phyloP scores from a whole-genome alignment of 805 yeast genomes.

The Diddensiella caesifluorescens region DNA sequence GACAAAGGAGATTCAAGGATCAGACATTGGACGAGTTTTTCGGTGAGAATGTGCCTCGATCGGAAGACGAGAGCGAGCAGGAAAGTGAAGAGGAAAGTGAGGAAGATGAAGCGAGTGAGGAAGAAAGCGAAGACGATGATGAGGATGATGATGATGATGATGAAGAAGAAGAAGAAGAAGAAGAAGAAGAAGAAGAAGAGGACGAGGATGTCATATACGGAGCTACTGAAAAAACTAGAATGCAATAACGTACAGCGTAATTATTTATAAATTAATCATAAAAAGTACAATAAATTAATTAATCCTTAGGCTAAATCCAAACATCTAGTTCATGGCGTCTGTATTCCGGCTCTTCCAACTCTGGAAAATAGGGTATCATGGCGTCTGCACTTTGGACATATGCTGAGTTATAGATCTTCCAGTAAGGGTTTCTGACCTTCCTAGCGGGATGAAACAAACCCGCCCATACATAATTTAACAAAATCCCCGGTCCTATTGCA shows the following conservation, averaged over 20 bases:
- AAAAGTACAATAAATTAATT: constrained; percentile 4
- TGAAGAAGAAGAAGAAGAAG: constrained; percentile 27
- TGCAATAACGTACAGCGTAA: neutral
- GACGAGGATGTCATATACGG: constrained; percentile 33
- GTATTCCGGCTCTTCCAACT: constrained; percentile 26
- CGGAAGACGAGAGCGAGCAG: constrained; percentile 18
- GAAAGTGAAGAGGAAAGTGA: constrained; percentile 22
- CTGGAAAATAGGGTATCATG: constrained; percentile 79
- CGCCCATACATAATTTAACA: constrained; percentile 72
- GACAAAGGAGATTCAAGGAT: constrained; percentile 42
- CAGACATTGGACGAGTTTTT: constrained; percentile 88
- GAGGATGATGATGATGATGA: constrained; percentile 30
- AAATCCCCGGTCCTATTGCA: constrained; percentile 70
- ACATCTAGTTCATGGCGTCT: constrained; percentile 50
- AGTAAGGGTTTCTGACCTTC: constrained; percentile 76
- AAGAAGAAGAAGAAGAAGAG: constrained; percentile 31
- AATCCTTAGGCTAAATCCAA: constrained; percentile 28
- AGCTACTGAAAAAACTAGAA: constrained; percentile 24
- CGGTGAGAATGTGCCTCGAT: constrained; percentile 39
- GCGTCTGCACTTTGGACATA: constrained; percentile 71
- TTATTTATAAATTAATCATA: neutral
- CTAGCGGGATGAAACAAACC: constrained; percentile 94
- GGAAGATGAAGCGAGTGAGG: constrained; percentile 27
- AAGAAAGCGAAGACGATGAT: constrained; percentile 30
- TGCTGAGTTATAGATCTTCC: constrained; percentile 75